Percentiles rank a stretch among this genome's conserved stretches.
Conservation (phyloP, 2,329 filamentous ascomycete genomes). For the Neonectria coccinea region DNA sequence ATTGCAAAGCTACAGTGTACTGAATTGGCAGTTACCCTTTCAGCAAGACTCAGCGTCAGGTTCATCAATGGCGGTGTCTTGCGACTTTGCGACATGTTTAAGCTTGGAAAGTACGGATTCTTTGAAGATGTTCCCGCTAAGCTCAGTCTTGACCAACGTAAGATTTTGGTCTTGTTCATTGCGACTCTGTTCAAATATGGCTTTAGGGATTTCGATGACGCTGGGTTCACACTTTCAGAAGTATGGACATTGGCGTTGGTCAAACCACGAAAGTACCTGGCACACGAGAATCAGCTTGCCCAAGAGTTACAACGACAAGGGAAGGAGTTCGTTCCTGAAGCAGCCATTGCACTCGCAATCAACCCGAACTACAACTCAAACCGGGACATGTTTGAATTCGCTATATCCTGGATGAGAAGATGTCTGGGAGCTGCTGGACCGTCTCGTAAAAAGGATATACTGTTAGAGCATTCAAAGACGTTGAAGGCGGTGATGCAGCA, state of each 20-base stretch:
- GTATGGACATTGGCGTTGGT: conserved; percentile 66
- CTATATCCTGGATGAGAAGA: conserved; percentile 63
- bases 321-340: conserved; percentile 58
- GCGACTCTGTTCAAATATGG: conserved; percentile 60
- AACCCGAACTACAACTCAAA: conserved; percentile 63
- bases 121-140: conserved; percentile 59
- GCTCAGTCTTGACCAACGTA: conserved; percentile 56
- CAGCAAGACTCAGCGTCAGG: conserved; percentile 59
- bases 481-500: conserved; percentile 64
- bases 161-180: conserved; percentile 64
- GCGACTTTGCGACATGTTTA: conserved; percentile 60
- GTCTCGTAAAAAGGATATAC: conserved; percentile 51
- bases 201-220: conserved; percentile 60
- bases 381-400: conserved; percentile 61
- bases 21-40: conserved; percentile 59
- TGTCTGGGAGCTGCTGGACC: conserved; percentile 56
- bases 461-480: conserved; percentile 56
- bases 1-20: conserved; percentile 50
- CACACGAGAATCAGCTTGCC: conserved; percentile 63
- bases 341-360: conserved; percentile 51
- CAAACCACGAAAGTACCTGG: conserved; percentile 60
- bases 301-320: conserved; percentile 57
- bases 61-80: conserved; percentile 60
- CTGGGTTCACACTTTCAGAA: conserved; percentile 59
- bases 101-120: conserved; percentile 60